These are phyloP conservation scores for Pyrenophora graminea DNA, from an alignment of 2,329 filamentous ascomycete genomes.

Conservation along the genomic window DNA sequence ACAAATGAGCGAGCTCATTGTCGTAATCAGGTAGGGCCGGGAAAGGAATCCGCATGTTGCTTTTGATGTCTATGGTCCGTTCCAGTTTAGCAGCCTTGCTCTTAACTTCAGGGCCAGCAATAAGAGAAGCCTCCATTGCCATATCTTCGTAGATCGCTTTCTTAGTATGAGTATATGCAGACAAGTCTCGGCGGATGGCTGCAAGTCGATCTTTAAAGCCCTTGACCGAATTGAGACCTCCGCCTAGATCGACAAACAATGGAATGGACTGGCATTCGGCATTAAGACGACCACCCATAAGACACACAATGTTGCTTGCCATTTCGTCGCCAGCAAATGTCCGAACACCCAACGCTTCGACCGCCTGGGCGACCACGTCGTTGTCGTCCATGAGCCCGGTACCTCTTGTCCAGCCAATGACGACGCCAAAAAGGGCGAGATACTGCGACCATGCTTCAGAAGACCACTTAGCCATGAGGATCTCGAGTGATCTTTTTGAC, in stretches of 20 bases:
- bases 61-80: constrained; percentile 87
- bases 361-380: constrained; percentile 95
- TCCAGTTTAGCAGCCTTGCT: constrained; percentile 94
- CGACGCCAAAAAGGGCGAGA: constrained; percentile 95
- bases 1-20: constrained; percentile 83
- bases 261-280: constrained; percentile 95
- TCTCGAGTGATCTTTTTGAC: constrained; percentile 95
- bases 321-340: constrained; percentile 99
- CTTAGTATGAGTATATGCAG: no score
- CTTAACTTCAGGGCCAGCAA: constrained; percentile 90
- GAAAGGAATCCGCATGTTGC: constrained; percentile 98
- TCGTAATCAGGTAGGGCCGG: constrained; percentile 90
- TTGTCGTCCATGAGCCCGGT: constrained; percentile 98
- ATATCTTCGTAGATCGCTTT: no score
- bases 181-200: no score
- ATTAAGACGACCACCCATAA: constrained; percentile 92
- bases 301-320: constrained; percentile 97
- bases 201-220: no score
- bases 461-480: constrained; percentile 97
- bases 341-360: constrained; percentile 94
- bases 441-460: constrained; percentile 97
- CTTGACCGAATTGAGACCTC: constrained; percentile 88
- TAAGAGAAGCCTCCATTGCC: constrained; percentile 73
- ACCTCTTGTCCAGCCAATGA: constrained; percentile 98
- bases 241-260: constrained; percentile 95